Evolutionary conservation across 176 grass and related monocot species (phyloP), one percentile per base, ranked within the genome.

Genomic region (Secale cereale): DNA sequence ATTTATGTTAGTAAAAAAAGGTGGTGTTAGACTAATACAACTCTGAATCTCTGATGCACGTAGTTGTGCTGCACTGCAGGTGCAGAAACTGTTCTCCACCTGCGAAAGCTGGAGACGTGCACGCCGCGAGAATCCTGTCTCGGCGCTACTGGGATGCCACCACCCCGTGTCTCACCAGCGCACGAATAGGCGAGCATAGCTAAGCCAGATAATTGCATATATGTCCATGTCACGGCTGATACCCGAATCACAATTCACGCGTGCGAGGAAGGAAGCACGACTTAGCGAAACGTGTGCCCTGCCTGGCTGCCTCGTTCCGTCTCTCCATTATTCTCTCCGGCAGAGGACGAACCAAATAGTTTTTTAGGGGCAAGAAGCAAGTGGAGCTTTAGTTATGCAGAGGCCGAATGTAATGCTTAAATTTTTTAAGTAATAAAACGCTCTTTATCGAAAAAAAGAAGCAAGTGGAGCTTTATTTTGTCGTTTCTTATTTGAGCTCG

Each of bases 21-120:
- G 36, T 37, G 9, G 36, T 9, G 36, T 37, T 37, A 74, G 14
- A 4, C 7, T n/a, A n/a, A n/a, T n/a, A n/a, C n/a, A n/a, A 8
- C 33, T 40, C 35, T 36, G 65, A 70, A 56, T 56, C 19, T 74
- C 6, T 29, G 40, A 74, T 29, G 15, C 40, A 46, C 70, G 71
- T 30, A 74, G 15, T 59, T 32, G 30, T 36, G 31, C 52, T 59
- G 20, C n/a, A 2, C 46, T 28, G 7, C 52, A 0, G 31, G 14
- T 10, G 32, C 54, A 16, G 13, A 78, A 16, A 3, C 52, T 36
- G 50, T 31, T 39, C 7, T 10, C 16, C 5, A 0, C 74, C 74
- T 19, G 30, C 39, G 14, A 29, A 3, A 12, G 28, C 40, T 81
- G 67, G 23, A 13, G 80, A 83, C 81, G 81, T 74, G 81, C 69